Evolutionary conservation across 106 monocot genomes (phyloP), one percentile per base, ranked within the genome.

Genomic region (Alisma plantagoaquatica): DNA sequence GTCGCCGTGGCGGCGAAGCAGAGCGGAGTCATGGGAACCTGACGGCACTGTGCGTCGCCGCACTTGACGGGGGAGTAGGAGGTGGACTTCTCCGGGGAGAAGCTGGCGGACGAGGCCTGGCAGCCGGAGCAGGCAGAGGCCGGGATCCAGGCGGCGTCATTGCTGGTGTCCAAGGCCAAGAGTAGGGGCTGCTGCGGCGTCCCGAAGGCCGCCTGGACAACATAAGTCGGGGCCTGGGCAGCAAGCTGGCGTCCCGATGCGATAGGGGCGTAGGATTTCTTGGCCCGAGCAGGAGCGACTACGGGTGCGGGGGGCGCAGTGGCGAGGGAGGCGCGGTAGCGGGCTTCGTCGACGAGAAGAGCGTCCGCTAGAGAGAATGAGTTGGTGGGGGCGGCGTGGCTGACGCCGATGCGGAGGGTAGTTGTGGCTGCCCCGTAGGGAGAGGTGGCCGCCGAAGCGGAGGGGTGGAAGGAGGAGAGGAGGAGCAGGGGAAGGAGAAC

Each of bases 41-140:
- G 73, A 19, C 31, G 20, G 73, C 83, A 83, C 23, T 59, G 79
- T 0, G 67, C 51, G 31, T 75, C 63, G 20, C 60, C 59, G 57
- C 83, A 89, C 24, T 53, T 62, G 53, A 83, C 23, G 8, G 69
- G 51, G n/a, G 24, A 32, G 70, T 58, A 75, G 27, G 75, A 43
- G 51, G 82, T 27, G 52, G 82, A 82, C 3, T 15, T 60, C 31
- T 47, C 14, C 33, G 53, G 35, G 31, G 59, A 62, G 54, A 46
- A 58, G n/a, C n/a, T n/a, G 53, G 57, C 28, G 30, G 54, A 15
- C 33, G 60, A 53, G 28, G 53, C 1, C 17, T 61, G 42, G 51
- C 59, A 59, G 28, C 59, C 59, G 49, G 41, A 16, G 59, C 58
- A 68, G 27, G 59, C 15, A 44, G 60, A 12, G 69, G 60, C 62